phyloP scores from a whole-genome alignment of 148 eudicot genomes.

The Tetragonia tetragonoides region DNA sequence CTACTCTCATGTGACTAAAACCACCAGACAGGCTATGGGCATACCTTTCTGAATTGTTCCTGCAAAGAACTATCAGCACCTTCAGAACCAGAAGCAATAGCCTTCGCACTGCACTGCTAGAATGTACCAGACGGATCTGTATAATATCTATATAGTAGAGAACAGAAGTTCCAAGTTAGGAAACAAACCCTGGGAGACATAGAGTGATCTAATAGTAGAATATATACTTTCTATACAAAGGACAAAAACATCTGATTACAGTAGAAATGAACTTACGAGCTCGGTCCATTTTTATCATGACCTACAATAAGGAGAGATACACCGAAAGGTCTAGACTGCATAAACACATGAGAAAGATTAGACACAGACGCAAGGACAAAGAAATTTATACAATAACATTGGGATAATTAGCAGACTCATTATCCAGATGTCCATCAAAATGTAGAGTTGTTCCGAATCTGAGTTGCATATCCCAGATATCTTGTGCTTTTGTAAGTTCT shows the following conservation, averaged over 20 bases:
- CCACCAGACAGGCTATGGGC: neutral
- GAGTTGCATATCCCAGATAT: neutral
- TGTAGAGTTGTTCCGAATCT: neutral
- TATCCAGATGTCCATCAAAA: too few relatives aligned
- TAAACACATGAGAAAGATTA: constrained; percentile 16
- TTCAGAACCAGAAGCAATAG: constrained; percentile 52
- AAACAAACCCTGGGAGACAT: neutral
- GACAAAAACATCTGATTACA: neutral
- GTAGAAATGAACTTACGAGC: constrained; percentile 61
- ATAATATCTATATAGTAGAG: constrained; percentile 31
- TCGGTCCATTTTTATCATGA: constrained; percentile 90
- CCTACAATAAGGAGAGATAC: constrained; percentile 76
- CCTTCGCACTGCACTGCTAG: constrained; percentile 54
- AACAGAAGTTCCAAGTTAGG: neutral
- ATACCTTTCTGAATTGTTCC: constrained; percentile 41
- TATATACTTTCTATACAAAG: neutral
- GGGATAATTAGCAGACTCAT: too few relatives aligned
- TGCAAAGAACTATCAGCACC: constrained; percentile 58
- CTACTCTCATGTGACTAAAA: neutral
- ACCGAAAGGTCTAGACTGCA: constrained; percentile 92
- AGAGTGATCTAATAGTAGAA: neutral
- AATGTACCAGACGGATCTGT: constrained; percentile 60
- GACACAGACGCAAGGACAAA: neutral
- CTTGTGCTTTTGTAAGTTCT: neutral
- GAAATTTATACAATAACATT: neutral